Percentiles rank a stretch among this genome's conserved stretches.
phyloP scores from a whole-genome alignment of 768 basidiomycete genomes.

The Lactifluus subvellereus region DNA sequence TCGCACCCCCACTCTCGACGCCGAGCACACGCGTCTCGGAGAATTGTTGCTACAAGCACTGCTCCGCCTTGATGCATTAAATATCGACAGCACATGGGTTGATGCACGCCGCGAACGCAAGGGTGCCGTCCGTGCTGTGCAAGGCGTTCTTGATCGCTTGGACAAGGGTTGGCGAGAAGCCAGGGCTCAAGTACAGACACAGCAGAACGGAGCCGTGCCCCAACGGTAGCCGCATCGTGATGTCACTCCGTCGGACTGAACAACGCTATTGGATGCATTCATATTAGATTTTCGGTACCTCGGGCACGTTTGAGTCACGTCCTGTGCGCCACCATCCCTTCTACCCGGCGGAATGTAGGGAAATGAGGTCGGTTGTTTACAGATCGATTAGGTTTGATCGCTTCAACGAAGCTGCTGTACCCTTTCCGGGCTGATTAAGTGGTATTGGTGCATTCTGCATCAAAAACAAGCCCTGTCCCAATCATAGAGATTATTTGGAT shows the following conservation, averaged over 20 bases:
- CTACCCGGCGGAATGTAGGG: neutral
- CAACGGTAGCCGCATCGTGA: slow-evolving; percentile 1
- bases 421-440: neutral
- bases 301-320: neutral
- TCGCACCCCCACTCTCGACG: slow-evolving; percentile 24
- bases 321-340: slow-evolving; percentile 6
- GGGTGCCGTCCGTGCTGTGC: slow-evolving; percentile 80
- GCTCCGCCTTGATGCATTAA: slow-evolving; percentile 78
- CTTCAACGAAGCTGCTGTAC: neutral
- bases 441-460: neutral
- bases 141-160: slow-evolving; percentile 71
- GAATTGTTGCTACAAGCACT: slow-evolving; percentile 86
- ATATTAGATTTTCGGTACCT: neutral
- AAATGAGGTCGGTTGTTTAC: slow-evolving; percentile 5
- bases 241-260: neutral
- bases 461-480: neutral
- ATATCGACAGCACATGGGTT: slow-evolving; percentile 68
- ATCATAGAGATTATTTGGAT: slow-evolving; percentile 3
- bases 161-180: slow-evolving; percentile 58
- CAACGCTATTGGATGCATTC: neutral
- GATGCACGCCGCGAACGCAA: slow-evolving; percentile 77
- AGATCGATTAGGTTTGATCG: slow-evolving; percentile 3
- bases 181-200: slow-evolving; percentile 12
- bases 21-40: slow-evolving; percentile 54
- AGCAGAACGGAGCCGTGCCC: neutral